A percentile compares a stretch with the other conserved stretches of the same genome.
phyloP scores from a whole-genome alignment of 2,329 filamentous ascomycete genomes.

The Thermomyces lanuginosus region DNA sequence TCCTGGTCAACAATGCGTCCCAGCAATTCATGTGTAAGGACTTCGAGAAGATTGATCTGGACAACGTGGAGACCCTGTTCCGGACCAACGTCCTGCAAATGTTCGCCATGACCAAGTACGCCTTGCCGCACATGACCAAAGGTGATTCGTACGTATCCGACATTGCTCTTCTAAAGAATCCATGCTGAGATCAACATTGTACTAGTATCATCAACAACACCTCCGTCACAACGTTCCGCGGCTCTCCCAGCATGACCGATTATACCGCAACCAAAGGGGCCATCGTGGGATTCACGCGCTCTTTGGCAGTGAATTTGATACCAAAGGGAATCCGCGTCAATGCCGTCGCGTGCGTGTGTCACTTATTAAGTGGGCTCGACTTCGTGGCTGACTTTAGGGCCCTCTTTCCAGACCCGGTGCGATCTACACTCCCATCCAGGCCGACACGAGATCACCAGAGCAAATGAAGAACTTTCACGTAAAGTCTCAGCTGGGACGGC shows the following conservation, averaged over 20 bases:
- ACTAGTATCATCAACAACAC: constrained; percentile 41
- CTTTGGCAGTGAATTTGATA: constrained; percentile 37
- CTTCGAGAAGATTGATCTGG: constrained; percentile 38
- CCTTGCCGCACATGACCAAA: constrained; percentile 38
- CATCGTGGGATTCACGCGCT: constrained; percentile 39
- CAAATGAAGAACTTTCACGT: constrained; percentile 21
- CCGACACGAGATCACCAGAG: constrained; percentile 18
- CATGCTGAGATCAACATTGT: background rate
- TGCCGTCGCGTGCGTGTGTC: constrained; percentile 23
- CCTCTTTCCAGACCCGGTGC: constrained; percentile 16
- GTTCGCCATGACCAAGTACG: constrained; percentile 44
- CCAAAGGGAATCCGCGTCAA: constrained; percentile 43
- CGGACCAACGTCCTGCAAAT: constrained; percentile 41
- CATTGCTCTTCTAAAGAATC: background rate
- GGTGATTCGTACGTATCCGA: constrained; percentile 28
- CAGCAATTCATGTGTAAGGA: constrained; percentile 40
- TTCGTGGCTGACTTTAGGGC: no score
- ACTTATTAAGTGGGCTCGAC: no score
- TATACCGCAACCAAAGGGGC: constrained; percentile 44
- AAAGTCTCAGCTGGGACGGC: constrained; percentile 15
- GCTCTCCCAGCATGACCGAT: constrained; percentile 36
- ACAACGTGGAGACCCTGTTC: constrained; percentile 41
- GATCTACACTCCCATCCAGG: constrained; percentile 20
- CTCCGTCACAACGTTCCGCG: constrained; percentile 39
- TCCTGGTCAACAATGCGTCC: constrained; percentile 44